These are phyloP conservation scores for Bruguiera hainesii DNA, from an alignment of 441 rosid genomes.

Conservation along the genomic window DNA sequence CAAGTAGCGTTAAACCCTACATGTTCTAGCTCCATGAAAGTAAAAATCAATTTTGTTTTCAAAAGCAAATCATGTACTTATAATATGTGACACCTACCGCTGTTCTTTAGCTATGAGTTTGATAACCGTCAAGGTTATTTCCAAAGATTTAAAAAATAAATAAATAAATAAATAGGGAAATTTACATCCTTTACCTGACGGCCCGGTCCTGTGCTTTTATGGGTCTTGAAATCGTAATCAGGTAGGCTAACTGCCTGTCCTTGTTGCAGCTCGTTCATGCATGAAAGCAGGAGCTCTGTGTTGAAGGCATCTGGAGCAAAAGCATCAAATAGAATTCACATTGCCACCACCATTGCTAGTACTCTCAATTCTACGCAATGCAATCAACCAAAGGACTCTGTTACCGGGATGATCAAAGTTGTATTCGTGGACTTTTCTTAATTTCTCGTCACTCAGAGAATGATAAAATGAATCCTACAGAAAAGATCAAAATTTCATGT, in stretches of 20 bases:
- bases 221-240: constrained; percentile 78
- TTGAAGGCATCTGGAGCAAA: constrained; percentile 68
- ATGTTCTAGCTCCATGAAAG: not conserved
- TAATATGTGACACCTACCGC: no score
- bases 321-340: not conserved
- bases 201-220: constrained; percentile 41
- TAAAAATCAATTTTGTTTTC: not conserved
- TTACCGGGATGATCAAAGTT: constrained; percentile 97
- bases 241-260: constrained; percentile 77
- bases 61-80: no score
- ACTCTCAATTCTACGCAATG: not conserved
- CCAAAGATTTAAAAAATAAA: no score
- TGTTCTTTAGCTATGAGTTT: no score
- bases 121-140: no score
- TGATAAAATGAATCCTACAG: constrained; percentile 82
- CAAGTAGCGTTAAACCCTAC: constrained; percentile 2
- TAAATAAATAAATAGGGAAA: not conserved
- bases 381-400: constrained; percentile 1
- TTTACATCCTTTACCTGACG: constrained; percentile 5
- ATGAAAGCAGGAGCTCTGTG: constrained; percentile 67
- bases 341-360: no score
- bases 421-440: constrained; percentile 70
- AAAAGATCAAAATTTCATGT: not conserved
- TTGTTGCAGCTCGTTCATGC: constrained; percentile 71
- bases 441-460: constrained; percentile 44